Percentiles rank a stretch among this genome's conserved stretches.
Evolutionary conservation across 495 filamentous ascomycete genomes (phyloP).

Genomic region (Aspergillus asperescens): DNA sequence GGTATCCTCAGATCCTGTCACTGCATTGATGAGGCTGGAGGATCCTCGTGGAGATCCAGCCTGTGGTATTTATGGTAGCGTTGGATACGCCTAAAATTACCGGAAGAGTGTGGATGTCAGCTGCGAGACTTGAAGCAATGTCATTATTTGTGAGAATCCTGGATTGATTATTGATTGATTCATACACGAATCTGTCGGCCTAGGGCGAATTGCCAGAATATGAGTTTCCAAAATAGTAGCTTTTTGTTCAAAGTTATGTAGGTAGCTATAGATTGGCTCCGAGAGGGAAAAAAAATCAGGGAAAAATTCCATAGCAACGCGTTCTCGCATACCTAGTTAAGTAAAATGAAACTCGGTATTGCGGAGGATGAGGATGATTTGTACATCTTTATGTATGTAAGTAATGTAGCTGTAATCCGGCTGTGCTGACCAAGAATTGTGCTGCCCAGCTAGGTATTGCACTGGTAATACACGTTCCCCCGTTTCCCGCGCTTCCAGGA

Average conservation of each 20-base stretch:
- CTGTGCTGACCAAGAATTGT: constrained; percentile 7
- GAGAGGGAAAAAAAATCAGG: neutral
- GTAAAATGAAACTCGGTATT: neutral
- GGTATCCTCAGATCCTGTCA: neutral
- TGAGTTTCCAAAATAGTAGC: too few relatives aligned
- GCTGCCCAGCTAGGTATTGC: neutral
- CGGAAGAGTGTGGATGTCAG: neutral
- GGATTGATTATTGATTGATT: too few relatives aligned
- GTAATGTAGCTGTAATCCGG: neutral
- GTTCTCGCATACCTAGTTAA: neutral
- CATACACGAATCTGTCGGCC: too few relatives aligned
- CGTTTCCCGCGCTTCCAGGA: constrained; percentile 11
- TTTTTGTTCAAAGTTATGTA: too few relatives aligned
- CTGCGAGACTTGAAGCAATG: too few relatives aligned
- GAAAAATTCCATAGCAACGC: neutral
- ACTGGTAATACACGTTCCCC: constrained; percentile 10
- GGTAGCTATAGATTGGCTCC: too few relatives aligned
- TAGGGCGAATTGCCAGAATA: too few relatives aligned
- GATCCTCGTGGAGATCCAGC: constrained; percentile 3
- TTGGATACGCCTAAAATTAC: neutral
- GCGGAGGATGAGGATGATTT: neutral
- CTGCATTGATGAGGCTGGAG: constrained; percentile 1
- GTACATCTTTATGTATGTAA: neutral
- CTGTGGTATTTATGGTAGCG: neutral
- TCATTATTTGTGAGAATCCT: too few relatives aligned